These are phyloP conservation scores for Aureoboletus auriporus DNA, from an alignment of 768 basidiomycete genomes.

Conservation along the genomic window DNA sequence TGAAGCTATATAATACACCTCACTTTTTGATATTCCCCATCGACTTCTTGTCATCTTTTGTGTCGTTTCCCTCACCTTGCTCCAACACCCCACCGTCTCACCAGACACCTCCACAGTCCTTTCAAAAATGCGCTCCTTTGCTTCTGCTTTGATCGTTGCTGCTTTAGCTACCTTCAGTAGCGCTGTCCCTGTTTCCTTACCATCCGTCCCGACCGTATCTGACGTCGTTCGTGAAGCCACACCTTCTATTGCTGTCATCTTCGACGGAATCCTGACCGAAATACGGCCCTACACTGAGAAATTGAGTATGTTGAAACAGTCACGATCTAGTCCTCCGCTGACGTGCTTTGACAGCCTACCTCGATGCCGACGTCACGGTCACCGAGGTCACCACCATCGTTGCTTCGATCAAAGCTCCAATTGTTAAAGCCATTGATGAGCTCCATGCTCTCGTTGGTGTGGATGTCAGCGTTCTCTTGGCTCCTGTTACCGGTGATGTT, in stretches of 20 bases:
- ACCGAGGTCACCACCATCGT: conserved; percentile 19
- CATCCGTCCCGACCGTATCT: background rate
- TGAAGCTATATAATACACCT: conserved; percentile 18
- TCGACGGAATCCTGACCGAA: conserved; percentile 15
- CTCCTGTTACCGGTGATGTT: conserved; percentile 16
- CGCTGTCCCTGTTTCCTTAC: conserved; percentile 15
- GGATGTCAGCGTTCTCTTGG: conserved; percentile 22
- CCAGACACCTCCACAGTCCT: conserved; percentile 27
- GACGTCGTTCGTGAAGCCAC: background rate
- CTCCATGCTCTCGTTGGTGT: conserved; percentile 26
- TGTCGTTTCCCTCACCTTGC: background rate
- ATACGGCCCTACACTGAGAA: conserved; percentile 12
- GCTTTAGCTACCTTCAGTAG: conserved; percentile 28
- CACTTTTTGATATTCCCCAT: conserved; percentile 1
- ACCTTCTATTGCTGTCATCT: conserved; percentile 25
- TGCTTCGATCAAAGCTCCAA: conserved; percentile 18
- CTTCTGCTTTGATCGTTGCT: conserved; percentile 22
- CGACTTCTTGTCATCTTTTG: conserved; percentile 18
- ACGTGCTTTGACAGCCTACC: conserved; percentile 18
- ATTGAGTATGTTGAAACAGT: conserved; percentile 25
- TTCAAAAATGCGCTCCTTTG: conserved; percentile 36
- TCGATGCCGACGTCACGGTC: conserved; percentile 24
- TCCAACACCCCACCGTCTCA: conserved; percentile 3
- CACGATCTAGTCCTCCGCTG: background rate
- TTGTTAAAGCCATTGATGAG: conserved; percentile 18